A percentile compares a stretch with the other conserved stretches of the same genome.
Evolutionary conservation across 331 rosid species (phyloP).

Genomic region (Arachis monticola): DNA sequence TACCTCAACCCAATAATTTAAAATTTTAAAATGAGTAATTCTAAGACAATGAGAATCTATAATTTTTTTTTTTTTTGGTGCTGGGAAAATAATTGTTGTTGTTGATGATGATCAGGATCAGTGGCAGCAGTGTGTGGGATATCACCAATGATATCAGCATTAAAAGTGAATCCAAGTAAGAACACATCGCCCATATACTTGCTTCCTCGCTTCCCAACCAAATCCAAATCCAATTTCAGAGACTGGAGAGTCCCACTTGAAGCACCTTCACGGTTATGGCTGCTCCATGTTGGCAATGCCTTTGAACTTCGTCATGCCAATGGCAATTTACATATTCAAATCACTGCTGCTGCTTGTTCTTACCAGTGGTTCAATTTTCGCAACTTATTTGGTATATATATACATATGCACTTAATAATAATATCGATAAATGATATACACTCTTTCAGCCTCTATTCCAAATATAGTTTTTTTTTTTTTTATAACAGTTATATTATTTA

Average conservation of each 20-base stretch:
- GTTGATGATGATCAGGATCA: constrained; percentile 59
- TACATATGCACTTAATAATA: too few relatives aligned
- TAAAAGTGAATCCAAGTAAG: constrained; percentile 72
- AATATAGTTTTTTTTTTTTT: too few relatives aligned
- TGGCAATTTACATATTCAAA: constrained; percentile 60
- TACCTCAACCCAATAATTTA: too few relatives aligned
- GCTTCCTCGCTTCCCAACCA: constrained; percentile 64
- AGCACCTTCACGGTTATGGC: constrained; percentile 81
- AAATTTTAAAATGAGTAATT: too few relatives aligned
- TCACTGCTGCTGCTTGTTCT: constrained; percentile 83
- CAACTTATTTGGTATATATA: constrained; percentile 64
- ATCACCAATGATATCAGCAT: constrained; percentile 88
- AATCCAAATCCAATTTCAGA: constrained; percentile 31
- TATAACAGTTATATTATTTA: too few relatives aligned
- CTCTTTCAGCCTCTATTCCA: too few relatives aligned
- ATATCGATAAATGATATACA: too few relatives aligned
- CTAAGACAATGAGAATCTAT: too few relatives aligned
- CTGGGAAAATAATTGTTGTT: not conserved
- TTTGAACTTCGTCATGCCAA: constrained; percentile 46
- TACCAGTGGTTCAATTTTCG: constrained; percentile 92
- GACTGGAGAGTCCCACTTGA: constrained; percentile 82
- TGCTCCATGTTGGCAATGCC: constrained; percentile 88
- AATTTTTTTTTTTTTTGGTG: too few relatives aligned
- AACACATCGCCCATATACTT: constrained; percentile 69
- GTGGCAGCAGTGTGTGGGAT: constrained; percentile 78